Percentiles rank a stretch among this genome's conserved stretches.
These are phyloP conservation scores for Pseudocercospora pini-densiflorae DNA, from an alignment of 2,329 filamentous ascomycete species.

Conservation along the genomic window DNA sequence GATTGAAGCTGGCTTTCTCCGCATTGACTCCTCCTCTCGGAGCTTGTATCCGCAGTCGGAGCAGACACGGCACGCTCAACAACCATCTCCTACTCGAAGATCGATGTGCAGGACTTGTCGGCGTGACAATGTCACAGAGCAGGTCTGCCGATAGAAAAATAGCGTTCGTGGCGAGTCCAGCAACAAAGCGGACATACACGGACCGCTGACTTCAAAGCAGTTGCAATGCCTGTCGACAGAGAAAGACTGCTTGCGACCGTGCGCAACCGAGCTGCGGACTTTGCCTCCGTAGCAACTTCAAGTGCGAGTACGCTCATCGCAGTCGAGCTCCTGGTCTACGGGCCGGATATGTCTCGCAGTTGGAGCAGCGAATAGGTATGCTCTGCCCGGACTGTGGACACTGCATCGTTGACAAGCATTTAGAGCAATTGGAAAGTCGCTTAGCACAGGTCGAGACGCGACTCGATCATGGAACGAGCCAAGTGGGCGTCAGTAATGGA, in stretches of 20 bases:
- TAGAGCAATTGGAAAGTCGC: conserved; percentile 30
- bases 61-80: conserved; percentile 11
- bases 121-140: background rate
- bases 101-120: background rate
- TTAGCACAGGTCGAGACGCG: conserved; percentile 13
- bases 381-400: background rate
- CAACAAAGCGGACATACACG: background rate
- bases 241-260: conserved; percentile 36
- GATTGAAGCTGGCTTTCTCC: conserved; percentile 1
- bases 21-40: background rate
- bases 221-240: conserved; percentile 35
- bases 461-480: background rate
- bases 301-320: conserved; percentile 33
- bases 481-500: background rate
- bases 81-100: background rate
- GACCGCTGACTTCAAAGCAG: conserved; percentile 20
- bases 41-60: conserved; percentile 8
- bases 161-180: conserved; percentile 3
- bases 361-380: conserved; percentile 44
- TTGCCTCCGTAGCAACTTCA: conserved; percentile 29
- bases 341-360: conserved; percentile 48
- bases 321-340: conserved; percentile 44
- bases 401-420: conserved; percentile 27
- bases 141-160: conserved; percentile 12
- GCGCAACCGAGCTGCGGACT: conserved; percentile 33